Conservation (phyloP, 1,139 yeast species). For the Yamadazyma dushanensis region DNA sequence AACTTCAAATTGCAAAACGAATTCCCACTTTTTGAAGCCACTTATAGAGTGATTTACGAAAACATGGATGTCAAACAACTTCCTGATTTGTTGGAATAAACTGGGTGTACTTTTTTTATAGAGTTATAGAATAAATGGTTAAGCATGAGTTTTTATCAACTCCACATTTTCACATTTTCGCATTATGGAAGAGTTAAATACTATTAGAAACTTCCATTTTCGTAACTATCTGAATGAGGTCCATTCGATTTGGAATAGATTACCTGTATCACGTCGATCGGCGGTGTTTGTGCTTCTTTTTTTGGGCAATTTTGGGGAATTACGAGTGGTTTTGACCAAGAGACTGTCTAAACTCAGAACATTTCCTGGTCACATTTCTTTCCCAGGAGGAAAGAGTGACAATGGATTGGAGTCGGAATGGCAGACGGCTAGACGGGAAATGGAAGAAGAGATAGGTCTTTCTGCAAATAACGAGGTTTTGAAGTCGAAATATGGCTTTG, state of each 20-base stretch:
- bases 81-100: conserved; percentile 35
- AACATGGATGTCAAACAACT: conserved; percentile 46
- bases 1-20: conserved; percentile 52
- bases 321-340: conserved; percentile 74
- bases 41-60: conserved; percentile 78
- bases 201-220: conserved; percentile 23
- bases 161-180: neutral
- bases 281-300: conserved; percentile 75
- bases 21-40: conserved; percentile 59
- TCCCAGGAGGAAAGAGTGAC: conserved; percentile 91
- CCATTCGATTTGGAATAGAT: conserved; percentile 54
- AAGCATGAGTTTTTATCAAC: too few species aligned
- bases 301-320: conserved; percentile 68
- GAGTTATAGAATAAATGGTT: conserved; percentile 3
- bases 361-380: conserved; percentile 85
- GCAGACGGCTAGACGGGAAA: conserved; percentile 76
- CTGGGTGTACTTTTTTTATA: too few species aligned
- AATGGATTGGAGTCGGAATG: conserved; percentile 62
- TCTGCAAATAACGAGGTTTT: conserved; percentile 50
- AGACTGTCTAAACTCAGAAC: conserved; percentile 66
- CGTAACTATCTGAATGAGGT: conserved; percentile 27
- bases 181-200: neutral
- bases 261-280: conserved; percentile 66
- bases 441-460: conserved; percentile 84
- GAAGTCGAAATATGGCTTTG: conserved; percentile 47